A percentile compares a stretch with the other conserved stretches of the same genome.
phyloP scores from a whole-genome alignment of 371 early-diverging fungal species.

The Mucor lusitanicus region DNA sequence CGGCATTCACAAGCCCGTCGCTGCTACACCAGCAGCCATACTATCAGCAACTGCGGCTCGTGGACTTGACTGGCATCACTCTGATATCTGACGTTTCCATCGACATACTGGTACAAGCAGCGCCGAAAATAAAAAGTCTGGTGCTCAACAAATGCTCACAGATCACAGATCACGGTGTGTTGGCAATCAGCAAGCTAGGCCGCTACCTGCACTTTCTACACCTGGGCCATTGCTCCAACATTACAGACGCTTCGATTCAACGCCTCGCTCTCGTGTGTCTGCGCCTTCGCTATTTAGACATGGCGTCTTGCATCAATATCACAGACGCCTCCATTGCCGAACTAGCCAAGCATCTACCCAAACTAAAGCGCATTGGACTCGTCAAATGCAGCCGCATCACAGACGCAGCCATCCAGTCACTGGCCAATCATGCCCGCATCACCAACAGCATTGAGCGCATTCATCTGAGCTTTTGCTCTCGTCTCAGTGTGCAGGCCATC shows the following conservation, averaged over 20 bases:
- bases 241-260: conserved; percentile 59
- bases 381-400: conserved; percentile 66
- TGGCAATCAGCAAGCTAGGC: conserved; percentile 54
- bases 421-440: conserved; percentile 48
- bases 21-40: conserved; percentile 9
- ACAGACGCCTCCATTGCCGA: conserved; percentile 59
- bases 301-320: conserved; percentile 60
- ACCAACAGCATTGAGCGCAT: conserved; percentile 59
- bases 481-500: conserved; percentile 51
- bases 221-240: conserved; percentile 57
- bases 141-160: conserved; percentile 60
- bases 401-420: conserved; percentile 53
- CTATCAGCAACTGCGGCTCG: conserved; percentile 57
- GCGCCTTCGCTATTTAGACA: conserved; percentile 64
- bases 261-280: conserved; percentile 55
- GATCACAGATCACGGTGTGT: conserved; percentile 57
- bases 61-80: conserved; percentile 56
- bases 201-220: conserved; percentile 62
- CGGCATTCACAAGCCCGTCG: conserved; percentile 36
- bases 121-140: conserved; percentile 60
- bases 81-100: conserved; percentile 55
- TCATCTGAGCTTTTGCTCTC: conserved; percentile 61
- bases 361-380: conserved; percentile 61
- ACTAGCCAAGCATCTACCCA: conserved; percentile 52
- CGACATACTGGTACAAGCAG: conserved; percentile 45